phyloP scores from a whole-genome alignment of 2,329 filamentous ascomycete species.

The Chalaropsis ovoidea region DNA sequence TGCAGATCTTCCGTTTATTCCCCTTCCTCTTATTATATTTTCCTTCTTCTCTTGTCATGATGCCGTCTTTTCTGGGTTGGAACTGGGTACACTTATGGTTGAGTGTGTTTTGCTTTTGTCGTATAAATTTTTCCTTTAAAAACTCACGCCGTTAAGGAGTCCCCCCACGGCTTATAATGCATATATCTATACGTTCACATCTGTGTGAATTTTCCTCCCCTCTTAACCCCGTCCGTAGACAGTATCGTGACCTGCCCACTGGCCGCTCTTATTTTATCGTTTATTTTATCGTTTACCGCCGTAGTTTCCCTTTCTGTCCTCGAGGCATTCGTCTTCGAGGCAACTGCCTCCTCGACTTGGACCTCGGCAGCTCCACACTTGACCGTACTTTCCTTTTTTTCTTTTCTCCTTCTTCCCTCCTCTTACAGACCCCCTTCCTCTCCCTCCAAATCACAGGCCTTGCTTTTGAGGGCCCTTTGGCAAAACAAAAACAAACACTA shows the following conservation, averaged over 20 bases:
- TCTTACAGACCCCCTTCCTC: background rate
- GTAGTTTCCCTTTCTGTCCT: background rate
- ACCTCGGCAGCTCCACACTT: background rate
- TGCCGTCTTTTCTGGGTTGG: constrained; percentile 6
- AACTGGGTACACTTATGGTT: background rate
- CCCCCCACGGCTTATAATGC: background rate
- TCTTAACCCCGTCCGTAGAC: too few relatives aligned
- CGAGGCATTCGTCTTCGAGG: background rate
- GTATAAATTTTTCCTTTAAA: background rate
- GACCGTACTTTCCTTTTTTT: background rate
- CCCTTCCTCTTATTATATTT: constrained; percentile 9
- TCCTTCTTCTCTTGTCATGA: background rate
- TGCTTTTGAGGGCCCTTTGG: constrained; percentile 8
- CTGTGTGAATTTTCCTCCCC: background rate
- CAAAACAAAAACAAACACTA: background rate
- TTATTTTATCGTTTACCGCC: background rate
- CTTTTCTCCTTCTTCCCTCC: background rate
- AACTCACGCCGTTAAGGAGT: background rate
- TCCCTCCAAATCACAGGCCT: background rate
- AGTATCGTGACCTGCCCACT: too few relatives aligned
- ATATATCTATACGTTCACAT: background rate
- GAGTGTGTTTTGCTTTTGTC: background rate
- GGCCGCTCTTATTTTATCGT: background rate
- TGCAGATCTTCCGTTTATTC: background rate
- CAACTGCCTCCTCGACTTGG: background rate